Evolutionary conservation across 352 stramenopile species (phyloP), one percentile per base, ranked within the genome.

Genomic region (Phytopythium cucurbitacearum): DNA sequence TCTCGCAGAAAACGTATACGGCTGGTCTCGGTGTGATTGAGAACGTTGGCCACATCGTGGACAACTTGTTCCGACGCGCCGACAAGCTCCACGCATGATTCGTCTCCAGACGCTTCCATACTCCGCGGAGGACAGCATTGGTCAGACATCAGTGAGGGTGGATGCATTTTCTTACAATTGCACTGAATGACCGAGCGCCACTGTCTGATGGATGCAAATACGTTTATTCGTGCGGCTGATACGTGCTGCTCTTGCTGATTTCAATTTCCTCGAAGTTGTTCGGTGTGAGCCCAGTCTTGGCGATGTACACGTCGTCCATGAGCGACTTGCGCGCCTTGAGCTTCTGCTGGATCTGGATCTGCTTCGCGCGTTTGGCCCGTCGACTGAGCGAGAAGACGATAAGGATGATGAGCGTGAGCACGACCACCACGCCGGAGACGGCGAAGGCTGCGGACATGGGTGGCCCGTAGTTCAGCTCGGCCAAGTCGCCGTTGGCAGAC

Each of bases 21-120:
- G 88, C 94, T 56, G 93, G 96, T 37, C 72, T 98, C 13, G 87
- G 97, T 58, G 93, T 99, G 37, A 97, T 99, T 62, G 82, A 95
- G 50, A 98, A 99, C 62, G 95, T 99, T 59, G 95, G 97, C 53
- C 79, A 91, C 60, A 96, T 99, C 33, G 95, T 99, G 48, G 93
- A 97, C 67, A 98, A 88, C 50, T 73, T 99, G 16, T 99, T 98
- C 74, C 72, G 76, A 55, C 82, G 77, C 40, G 79, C 78, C 28
- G 85, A 94, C 15, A 92, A 94, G 69, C 76, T 94, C 50, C 83
- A 91, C 16, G 77, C 69, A 59, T 94, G 82, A 60, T 33, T 16
- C 10, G 36, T 28, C 16, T 13, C 33, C 21, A 40, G 21, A 15
- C 16, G 35, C 11, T 16, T 15, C 3, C 16, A 39, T 9, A n/a